Evolutionary conservation across 495 filamentous ascomycete genomes (phyloP).

Genomic region (Xylaria curta): DNA sequence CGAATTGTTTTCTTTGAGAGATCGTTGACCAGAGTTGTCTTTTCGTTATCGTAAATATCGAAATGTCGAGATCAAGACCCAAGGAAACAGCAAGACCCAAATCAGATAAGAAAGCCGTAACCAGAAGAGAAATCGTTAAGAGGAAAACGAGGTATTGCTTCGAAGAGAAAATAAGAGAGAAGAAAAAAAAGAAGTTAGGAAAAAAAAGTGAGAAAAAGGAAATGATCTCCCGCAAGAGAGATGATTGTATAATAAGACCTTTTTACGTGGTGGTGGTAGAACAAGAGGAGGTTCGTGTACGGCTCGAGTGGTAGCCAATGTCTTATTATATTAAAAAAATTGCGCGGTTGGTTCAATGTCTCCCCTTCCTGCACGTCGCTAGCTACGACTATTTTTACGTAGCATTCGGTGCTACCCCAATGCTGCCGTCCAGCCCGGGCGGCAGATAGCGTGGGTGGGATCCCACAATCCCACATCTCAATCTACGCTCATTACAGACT

Average conservation of each 20-base stretch:
- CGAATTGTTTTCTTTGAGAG: slow-evolving; percentile 17
- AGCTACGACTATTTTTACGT: background rate
- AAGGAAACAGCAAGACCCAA: slow-evolving; percentile 23
- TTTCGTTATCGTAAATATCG: background rate
- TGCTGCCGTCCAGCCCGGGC: slow-evolving; percentile 20
- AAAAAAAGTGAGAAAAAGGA: slow-evolving; percentile 47
- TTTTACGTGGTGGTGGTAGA: slow-evolving; percentile 5
- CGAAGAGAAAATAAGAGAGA: slow-evolving; percentile 29
- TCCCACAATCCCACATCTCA: background rate
- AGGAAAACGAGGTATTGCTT: slow-evolving; percentile 39
- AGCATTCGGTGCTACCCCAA: background rate
- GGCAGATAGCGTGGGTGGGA: slow-evolving; percentile 20
- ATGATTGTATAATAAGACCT: slow-evolving; percentile 33
- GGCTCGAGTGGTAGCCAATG: slow-evolving; percentile 18
- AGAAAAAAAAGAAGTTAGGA: slow-evolving; percentile 40
- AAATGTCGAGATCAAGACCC: slow-evolving; percentile 10
- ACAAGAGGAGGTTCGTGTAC: slow-evolving; percentile 21
- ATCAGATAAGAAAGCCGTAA: slow-evolving; percentile 20
- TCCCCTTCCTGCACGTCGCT: background rate
- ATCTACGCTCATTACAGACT: background rate
- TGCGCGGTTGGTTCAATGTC: background rate
- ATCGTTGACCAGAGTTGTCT: slow-evolving; percentile 1
- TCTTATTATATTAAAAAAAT: slow-evolving; percentile 22
- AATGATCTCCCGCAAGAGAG: slow-evolving; percentile 37
- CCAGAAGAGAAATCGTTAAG: slow-evolving; percentile 21